Evolutionary conservation across 2,329 filamentous ascomycete genomes (phyloP), one percentile per base, ranked within the genome.

Genomic region (Periconia sp.): DNA sequence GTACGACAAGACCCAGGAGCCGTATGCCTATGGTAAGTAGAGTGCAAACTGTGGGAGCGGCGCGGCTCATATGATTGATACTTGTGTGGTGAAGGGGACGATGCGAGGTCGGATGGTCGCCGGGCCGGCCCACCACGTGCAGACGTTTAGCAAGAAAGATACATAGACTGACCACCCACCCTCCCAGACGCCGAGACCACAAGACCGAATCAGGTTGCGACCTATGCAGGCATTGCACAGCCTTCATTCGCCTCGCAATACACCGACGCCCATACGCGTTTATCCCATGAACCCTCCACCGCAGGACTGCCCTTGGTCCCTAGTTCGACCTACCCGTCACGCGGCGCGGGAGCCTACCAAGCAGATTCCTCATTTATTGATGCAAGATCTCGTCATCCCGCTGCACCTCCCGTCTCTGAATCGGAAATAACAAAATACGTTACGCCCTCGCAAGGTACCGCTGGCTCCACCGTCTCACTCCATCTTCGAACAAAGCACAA

Each of bases 1-100:
- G 77, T 92, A 91, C 81, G 81, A 82, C 70, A 96, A 95, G 77
- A 77, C 85, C 54, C 85, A 89, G 74, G 81, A 86, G 76, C 82
- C 88, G 74, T 88, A 88, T 74, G 84, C 92, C 79, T 89, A 93
- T 77, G 89, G 92, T 95, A 80, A 79, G 91, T 87, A 56, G 56
- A 45, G 62, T 27, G 23, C 23, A 27, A 27, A 27, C 8, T 5
- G 23, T 27, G 23, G 23, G 23, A 27, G 23, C 23, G 23, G 23
- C 23, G 63, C 57, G 59, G 74, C 76, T 62, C 79, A 79, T 69
- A 62, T 74, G 71, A 74, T 68, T 27, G 23, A 3, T 27, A 27
- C 23, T 5, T 27, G 23, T 27, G 23, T 27, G 61, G 60, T 53
- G 53, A 49, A 49, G 61, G 63, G 63, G 59, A 71, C 71, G 64